These are phyloP conservation scores for Pachysolen tannophilus DNA, from an alignment of 805 yeast genomes.

Conservation along the genomic window DNA sequence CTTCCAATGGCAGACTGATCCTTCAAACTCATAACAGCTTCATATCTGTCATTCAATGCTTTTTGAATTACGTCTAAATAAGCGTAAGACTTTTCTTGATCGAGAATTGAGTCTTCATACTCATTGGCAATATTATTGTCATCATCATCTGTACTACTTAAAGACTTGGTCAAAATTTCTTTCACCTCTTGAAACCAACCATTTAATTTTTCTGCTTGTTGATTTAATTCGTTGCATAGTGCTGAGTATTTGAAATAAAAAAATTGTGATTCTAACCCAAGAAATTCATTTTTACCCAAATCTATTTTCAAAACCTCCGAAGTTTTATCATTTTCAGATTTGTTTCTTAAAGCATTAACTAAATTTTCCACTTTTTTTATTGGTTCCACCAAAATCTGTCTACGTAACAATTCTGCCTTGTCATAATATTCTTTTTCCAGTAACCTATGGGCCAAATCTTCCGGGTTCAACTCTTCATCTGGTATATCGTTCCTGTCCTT, in stretches of 20 bases:
- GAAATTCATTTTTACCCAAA: conserved; percentile 3
- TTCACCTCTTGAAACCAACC: conserved; percentile 39
- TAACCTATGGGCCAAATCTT: conserved; percentile 26
- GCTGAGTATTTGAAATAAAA: conserved; percentile 19
- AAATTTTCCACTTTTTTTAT: conserved; percentile 25
- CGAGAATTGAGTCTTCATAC: conserved; percentile 63
- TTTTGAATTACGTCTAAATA: conserved; percentile 47
- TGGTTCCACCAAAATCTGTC: conserved; percentile 37
- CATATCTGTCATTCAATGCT: conserved; percentile 36
- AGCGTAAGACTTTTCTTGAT: conserved; percentile 63
- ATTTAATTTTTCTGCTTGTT: conserved; percentile 44
- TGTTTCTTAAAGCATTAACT: neutral
- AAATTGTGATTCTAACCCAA: conserved; percentile 13
- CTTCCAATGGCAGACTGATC: conserved; percentile 10
- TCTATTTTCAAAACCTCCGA: neutral
- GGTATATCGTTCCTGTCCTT: conserved; percentile 7
- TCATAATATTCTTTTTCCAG: conserved; percentile 47
- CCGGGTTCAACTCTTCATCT: conserved; percentile 15
- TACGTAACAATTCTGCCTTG: conserved; percentile 55
- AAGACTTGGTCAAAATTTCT: conserved; percentile 36
- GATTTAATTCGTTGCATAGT: conserved; percentile 31
- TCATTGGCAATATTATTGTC: conserved; percentile 54
- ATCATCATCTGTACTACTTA: conserved; percentile 20
- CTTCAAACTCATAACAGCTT: conserved; percentile 22
- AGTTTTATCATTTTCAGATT: neutral